Conservation (phyloP, 2,329 filamentous ascomycete species). For the Epichloe hybrida region DNA sequence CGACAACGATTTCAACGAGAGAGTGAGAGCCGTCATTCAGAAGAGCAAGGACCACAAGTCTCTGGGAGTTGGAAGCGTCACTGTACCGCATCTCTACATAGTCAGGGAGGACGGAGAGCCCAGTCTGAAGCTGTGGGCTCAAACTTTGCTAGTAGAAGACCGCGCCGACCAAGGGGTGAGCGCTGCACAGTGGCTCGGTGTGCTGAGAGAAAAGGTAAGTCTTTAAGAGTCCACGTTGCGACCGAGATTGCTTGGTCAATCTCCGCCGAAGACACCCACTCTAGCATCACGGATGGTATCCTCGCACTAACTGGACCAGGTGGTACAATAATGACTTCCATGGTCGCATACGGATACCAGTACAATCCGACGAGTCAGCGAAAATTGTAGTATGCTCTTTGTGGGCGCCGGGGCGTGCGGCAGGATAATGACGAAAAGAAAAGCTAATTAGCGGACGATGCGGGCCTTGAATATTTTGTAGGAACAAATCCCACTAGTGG, state of each 20-base stretch:
- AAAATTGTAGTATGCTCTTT: background rate
- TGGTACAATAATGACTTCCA: slow-evolving; percentile 1
- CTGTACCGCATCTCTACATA: slow-evolving; percentile 84
- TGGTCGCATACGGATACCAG: background rate
- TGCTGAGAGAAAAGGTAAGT: slow-evolving; percentile 80
- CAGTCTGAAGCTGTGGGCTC: slow-evolving; percentile 88
- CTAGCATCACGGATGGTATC: background rate
- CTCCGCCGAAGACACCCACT: background rate
- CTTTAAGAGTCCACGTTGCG: background rate
- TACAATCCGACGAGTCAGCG: background rate
- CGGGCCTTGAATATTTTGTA: no score
- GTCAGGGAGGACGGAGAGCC: slow-evolving; percentile 94
- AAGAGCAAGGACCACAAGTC: slow-evolving; percentile 84
- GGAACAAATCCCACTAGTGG: no score
- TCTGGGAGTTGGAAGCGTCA: slow-evolving; percentile 82
- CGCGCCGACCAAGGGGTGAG: slow-evolving; percentile 87
- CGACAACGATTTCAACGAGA: slow-evolving; percentile 93
- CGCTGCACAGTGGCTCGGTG: slow-evolving; percentile 84
- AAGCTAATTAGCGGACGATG: background rate
- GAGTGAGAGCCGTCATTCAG: slow-evolving; percentile 75
- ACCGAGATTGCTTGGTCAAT: background rate
- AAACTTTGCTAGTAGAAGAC: slow-evolving; percentile 90
- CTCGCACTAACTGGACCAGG: background rate
- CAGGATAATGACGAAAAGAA: background rate
- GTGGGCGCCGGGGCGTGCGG: background rate